phyloP scores from a whole-genome alignment of 2,329 filamentous ascomycete genomes.

The Chrysoporthe puriensis region DNA sequence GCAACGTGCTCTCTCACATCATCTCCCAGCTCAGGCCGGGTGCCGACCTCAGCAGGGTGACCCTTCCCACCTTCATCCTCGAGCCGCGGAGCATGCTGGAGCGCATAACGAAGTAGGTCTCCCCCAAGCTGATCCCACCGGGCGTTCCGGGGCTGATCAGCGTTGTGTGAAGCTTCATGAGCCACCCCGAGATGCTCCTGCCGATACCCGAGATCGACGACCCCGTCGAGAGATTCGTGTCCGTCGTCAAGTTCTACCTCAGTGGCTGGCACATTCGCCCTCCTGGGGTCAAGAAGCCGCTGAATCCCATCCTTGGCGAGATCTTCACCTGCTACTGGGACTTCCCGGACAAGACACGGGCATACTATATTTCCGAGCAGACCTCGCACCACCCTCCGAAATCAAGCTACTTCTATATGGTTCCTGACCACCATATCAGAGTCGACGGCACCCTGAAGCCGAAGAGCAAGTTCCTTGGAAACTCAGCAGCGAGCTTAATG shows the following conservation, averaged over 20 bases:
- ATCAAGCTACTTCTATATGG: slow-evolving; percentile 99
- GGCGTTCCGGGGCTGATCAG: slow-evolving; percentile 10
- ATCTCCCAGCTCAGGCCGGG: slow-evolving; percentile 96
- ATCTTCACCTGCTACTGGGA: slow-evolving; percentile 97
- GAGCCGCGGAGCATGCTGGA: slow-evolving; percentile 98
- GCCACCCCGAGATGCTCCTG: slow-evolving; percentile 93
- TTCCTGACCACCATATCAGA: slow-evolving; percentile 87
- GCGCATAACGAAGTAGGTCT: slow-evolving; percentile 89
- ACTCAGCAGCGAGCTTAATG: slow-evolving; percentile 98
- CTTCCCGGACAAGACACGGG: slow-evolving; percentile 78
- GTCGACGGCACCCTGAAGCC: slow-evolving; percentile 97
- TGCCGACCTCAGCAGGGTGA: slow-evolving; percentile 91
- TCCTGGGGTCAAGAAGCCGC: slow-evolving; percentile 94
- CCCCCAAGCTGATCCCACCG: slow-evolving; percentile 2
- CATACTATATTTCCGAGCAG: slow-evolving; percentile 96
- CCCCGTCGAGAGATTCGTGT: slow-evolving; percentile 85
- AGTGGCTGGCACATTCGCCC: slow-evolving; percentile 99
- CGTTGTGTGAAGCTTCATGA: slow-evolving; percentile 80
- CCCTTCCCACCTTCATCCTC: slow-evolving; percentile 95
- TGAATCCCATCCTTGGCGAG: slow-evolving; percentile 96
- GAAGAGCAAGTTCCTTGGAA: slow-evolving; percentile 91
- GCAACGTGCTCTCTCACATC: slow-evolving; percentile 95
- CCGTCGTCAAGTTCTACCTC: slow-evolving; percentile 96
- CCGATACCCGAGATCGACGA: slow-evolving; percentile 87
- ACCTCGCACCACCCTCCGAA: slow-evolving; percentile 98